Evolutionary conservation across 2,329 filamentous ascomycete genomes (phyloP).

Genomic region (Botryotinia convoluta): DNA sequence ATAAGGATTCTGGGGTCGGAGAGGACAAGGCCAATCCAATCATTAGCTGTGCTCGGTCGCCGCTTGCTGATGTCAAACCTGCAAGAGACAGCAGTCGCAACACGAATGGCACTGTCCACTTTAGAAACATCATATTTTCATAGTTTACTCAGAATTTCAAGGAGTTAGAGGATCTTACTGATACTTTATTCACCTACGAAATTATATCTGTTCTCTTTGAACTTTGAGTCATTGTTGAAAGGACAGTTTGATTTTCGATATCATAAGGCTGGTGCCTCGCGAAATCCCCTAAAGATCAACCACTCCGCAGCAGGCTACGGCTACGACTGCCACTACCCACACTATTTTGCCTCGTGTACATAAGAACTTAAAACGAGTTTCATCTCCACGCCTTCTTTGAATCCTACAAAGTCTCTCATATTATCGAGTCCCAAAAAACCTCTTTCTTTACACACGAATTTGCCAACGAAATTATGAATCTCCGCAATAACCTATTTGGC

Average conservation of each 20-base stretch:
- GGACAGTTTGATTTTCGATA: conserved; percentile 15
- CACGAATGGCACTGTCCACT: conserved; percentile 31
- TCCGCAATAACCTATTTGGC: conserved; percentile 47
- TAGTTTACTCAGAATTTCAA: conserved; percentile 7
- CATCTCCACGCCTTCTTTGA: neutral
- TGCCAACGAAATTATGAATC: conserved; percentile 31
- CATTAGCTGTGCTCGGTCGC: conserved; percentile 27
- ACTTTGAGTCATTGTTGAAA: conserved; percentile 21
- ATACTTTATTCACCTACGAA: conserved; percentile 17
- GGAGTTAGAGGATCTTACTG: neutral
- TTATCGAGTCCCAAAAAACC: neutral
- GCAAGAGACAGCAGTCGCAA: conserved; percentile 35
- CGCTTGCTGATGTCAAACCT: conserved; percentile 33
- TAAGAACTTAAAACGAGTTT: conserved; percentile 11
- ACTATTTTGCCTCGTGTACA: conserved; percentile 14
- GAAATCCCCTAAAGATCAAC: conserved; percentile 2
- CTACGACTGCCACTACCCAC: conserved; percentile 3
- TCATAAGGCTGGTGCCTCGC: conserved; percentile 17
- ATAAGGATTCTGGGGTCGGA: conserved; percentile 24
- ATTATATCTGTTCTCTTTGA: conserved; percentile 23
- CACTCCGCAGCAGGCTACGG: conserved; percentile 14
- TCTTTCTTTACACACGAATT: neutral
- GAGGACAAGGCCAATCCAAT: conserved; percentile 29
- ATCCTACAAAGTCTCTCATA: neutral
- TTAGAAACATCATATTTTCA: conserved; percentile 32